Base-by-base conservation (phyloP, 306 rosid genomes). In the Bauhinia variegata region DNA sequence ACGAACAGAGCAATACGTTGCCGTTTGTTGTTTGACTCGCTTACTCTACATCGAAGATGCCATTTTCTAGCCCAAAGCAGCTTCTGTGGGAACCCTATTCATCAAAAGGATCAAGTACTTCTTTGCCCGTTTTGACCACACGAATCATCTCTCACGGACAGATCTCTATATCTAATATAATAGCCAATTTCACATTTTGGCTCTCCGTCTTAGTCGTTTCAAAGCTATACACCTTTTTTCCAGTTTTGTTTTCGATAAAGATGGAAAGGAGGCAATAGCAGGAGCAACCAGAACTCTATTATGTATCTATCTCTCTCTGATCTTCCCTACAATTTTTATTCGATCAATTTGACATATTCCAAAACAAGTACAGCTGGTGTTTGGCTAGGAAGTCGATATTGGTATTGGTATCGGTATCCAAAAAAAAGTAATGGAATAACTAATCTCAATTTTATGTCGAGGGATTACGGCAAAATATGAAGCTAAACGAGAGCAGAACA, bases 71-170 rank as follows among this genome's bases (percentile, higher is more conserved):
- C 41, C 41, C 6, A 36, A 36, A 6, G n/a, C 47, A 41, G 47
- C 41, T 36, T 36, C 41, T 36, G 41, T 8, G 47, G n/a, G 47
- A 41, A 41, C n/a, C 47, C n/a, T 41, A 11, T 8, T 41, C 47
- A 41, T 4, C 47, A 5, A 41, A 23, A 23, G 28, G 44, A 56
- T 31, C 32, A 50, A 11, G 47, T 41, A 41, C 47, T 41, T 41
- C n/a, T 41, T 5, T 17, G n/a, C 34, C 7, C 19, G 8, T 57
- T 56, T 44, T 73, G 67, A 73, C 78, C 17, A 56, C 72, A 38
- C 13, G 67, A 65, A 47, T 57, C 34, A 7, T 37, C 39, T 63
- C 13, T 64, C 37, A 34, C 54, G 38, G 70, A 53, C 50, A 58
- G 47, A 11, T 15, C n/a, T 73, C 43, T 46, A 19, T 23, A 4